A percentile compares a stretch with the other conserved stretches of the same genome.
These are phyloP conservation scores for Effrenium voratum DNA, from an alignment of 73 alveolate genomes.

Conservation along the genomic window DNA sequence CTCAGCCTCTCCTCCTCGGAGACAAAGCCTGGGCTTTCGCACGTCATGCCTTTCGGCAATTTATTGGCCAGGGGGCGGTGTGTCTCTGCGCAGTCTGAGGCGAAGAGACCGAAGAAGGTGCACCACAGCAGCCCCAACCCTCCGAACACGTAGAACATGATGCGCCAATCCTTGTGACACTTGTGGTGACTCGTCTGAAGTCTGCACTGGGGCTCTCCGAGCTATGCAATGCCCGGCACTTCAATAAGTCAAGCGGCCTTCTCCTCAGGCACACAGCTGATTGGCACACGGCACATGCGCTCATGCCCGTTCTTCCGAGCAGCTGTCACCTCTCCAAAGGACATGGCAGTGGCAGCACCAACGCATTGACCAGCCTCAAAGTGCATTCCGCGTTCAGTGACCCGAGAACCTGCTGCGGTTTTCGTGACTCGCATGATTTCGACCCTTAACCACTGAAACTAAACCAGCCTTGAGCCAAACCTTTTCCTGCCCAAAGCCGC, in stretches of 20 bases:
- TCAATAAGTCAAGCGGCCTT: neutral
- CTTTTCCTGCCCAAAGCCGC: no score
- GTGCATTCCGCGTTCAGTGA: neutral
- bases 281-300: neutral
- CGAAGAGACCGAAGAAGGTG: neutral
- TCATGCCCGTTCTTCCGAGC: neutral
- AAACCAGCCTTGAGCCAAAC: no score
- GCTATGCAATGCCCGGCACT: neutral
- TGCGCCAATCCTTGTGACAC: constrained; percentile 85
- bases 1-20: neutral
- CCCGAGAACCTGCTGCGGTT: neutral
- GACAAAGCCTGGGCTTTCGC: neutral
- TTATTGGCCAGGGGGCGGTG: constrained; percentile 13
- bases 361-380: constrained; percentile 65
- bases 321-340: constrained; percentile 17
- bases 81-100: neutral
- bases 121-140: constrained; percentile 35
- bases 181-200: neutral
- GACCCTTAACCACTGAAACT: no score
- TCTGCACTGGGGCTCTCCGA: no score
- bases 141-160: constrained; percentile 61
- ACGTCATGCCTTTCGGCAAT: neutral
- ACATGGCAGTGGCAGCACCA: constrained; percentile 73
- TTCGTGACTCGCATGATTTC: neutral
- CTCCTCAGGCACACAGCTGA: neutral